Evolutionary conservation across 306 rosid genomes (phyloP).

Genomic region (Begonia fuchsioides): DNA sequence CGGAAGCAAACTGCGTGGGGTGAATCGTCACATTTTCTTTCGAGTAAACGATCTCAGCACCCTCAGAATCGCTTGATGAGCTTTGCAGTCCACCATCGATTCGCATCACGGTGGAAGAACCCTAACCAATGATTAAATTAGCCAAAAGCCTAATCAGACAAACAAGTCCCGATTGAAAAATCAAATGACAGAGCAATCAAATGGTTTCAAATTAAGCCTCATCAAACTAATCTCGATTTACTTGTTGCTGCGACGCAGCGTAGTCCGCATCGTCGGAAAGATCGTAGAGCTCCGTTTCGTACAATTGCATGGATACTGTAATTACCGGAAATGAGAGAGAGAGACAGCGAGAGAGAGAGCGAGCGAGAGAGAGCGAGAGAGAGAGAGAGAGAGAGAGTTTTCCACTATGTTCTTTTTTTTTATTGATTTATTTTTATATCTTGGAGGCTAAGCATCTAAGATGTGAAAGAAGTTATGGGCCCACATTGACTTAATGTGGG

Average conservation of each 20-base stretch:
- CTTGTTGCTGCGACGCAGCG: conserved; percentile 84
- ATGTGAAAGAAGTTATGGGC: not conserved
- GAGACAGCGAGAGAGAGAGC: not conserved
- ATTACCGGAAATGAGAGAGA: not conserved
- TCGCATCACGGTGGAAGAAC: conserved; percentile 47
- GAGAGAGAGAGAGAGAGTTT: too few relatives aligned
- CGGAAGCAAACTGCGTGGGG: conserved; percentile 70
- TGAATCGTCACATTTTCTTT: conserved; percentile 97
- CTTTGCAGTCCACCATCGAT: conserved; percentile 51
- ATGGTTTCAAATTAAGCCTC: not conserved
- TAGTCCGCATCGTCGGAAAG: conserved; percentile 95
- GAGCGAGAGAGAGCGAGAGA: too few relatives aligned
- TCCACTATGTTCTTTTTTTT: not conserved
- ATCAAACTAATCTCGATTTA: conserved; percentile 10
- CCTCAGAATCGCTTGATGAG: conserved; percentile 53
- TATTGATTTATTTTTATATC: not conserved
- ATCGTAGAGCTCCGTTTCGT: conserved; percentile 80
- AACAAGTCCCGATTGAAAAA: conserved; percentile 5
- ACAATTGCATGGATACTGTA: conserved; percentile 44
- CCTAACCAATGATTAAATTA: conserved; percentile 16
- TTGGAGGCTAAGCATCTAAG: conserved; percentile 10
- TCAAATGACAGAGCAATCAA: conserved; percentile 3
- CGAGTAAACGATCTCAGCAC: conserved; percentile 49
- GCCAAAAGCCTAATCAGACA: conserved; percentile 1
- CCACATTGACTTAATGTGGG: too few relatives aligned